These are phyloP conservation scores for Candolleomyces eurysporus DNA, from an alignment of 768 basidiomycete species.

Conservation along the genomic window DNA sequence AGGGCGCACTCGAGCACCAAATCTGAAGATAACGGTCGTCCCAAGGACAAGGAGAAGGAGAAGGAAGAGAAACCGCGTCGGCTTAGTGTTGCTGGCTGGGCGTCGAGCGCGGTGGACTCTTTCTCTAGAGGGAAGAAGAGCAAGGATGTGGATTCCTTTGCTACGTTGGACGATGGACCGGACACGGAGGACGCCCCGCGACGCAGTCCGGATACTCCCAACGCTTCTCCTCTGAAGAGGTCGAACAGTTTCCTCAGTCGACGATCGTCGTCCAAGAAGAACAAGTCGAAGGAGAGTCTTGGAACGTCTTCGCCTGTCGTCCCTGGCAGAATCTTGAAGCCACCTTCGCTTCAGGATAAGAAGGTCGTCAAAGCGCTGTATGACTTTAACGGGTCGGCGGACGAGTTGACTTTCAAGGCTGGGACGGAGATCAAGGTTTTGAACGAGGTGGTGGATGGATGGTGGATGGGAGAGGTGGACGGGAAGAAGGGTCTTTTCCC, in stretches of 20 bases:
- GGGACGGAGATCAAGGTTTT: constrained; percentile 77
- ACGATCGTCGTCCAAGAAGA: constrained; percentile 25
- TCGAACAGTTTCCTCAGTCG: constrained; percentile 22
- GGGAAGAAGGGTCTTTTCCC: constrained; percentile 83
- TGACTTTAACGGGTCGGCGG: constrained; percentile 71
- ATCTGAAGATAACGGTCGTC: constrained; percentile 4
- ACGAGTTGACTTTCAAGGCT: constrained; percentile 73
- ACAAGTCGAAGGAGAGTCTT: constrained; percentile 33
- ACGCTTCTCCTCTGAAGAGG: constrained; percentile 19
- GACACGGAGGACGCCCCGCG: constrained; percentile 24
- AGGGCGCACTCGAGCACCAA: constrained; percentile 58
- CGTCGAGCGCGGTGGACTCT: constrained; percentile 60
- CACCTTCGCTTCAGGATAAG: constrained; percentile 46
- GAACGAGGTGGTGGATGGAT: constrained; percentile 81
- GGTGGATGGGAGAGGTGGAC: constrained; percentile 84
- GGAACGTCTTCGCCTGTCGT: constrained; percentile 28
- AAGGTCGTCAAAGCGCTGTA: constrained; percentile 68
- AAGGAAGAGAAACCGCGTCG: constrained; percentile 40
- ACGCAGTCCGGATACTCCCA: constrained; percentile 18
- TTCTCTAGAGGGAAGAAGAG: constrained; percentile 55
- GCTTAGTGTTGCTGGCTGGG: constrained; percentile 62
- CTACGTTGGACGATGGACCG: constrained; percentile 50
- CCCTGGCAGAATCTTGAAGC: constrained; percentile 45
- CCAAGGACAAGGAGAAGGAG: constrained; percentile 34
- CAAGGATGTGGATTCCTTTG: constrained; percentile 57